Evolutionary conservation across 768 basidiomycete genomes (phyloP).

Genomic region (Suillus bovinus): DNA sequence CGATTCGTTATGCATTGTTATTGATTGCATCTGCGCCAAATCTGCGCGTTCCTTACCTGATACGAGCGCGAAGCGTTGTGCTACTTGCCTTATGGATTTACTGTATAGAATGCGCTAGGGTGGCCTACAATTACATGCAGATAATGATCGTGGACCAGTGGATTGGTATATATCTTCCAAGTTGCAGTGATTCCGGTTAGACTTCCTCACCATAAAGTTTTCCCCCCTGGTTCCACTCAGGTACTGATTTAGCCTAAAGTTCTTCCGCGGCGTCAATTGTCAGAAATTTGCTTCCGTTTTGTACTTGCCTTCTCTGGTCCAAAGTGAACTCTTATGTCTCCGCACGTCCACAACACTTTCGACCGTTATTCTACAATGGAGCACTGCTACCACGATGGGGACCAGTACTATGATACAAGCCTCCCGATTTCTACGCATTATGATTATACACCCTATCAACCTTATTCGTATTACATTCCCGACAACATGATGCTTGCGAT

Average conservation of each 20-base stretch:
- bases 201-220: neutral
- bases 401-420: constrained; percentile 26
- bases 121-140: neutral
- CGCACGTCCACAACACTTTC: constrained; percentile 22
- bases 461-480: constrained; percentile 24
- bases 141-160: neutral
- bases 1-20: neutral
- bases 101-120: neutral
- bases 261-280: constrained; percentile 10
- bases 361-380: constrained; percentile 20
- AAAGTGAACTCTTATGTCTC: constrained; percentile 23
- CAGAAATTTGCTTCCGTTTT: constrained; percentile 23
- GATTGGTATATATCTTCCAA: constrained; percentile 2
- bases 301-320: constrained; percentile 13
- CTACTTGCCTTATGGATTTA: constrained; percentile 8
- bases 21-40: neutral
- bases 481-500: constrained; percentile 32
- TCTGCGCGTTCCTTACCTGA: neutral
- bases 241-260: constrained; percentile 7
- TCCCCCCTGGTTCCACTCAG: neutral
- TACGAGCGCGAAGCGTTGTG: neutral
- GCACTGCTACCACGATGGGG: constrained; percentile 13
- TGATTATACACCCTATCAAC: constrained; percentile 14
- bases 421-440: constrained; percentile 13
- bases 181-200: neutral